A percentile compares a stretch with the other conserved stretches of the same genome.
These are phyloP conservation scores for Hemisphaericaspora lyxosophila DNA, from an alignment of 1,139 yeast genomes.

Conservation along the genomic window DNA sequence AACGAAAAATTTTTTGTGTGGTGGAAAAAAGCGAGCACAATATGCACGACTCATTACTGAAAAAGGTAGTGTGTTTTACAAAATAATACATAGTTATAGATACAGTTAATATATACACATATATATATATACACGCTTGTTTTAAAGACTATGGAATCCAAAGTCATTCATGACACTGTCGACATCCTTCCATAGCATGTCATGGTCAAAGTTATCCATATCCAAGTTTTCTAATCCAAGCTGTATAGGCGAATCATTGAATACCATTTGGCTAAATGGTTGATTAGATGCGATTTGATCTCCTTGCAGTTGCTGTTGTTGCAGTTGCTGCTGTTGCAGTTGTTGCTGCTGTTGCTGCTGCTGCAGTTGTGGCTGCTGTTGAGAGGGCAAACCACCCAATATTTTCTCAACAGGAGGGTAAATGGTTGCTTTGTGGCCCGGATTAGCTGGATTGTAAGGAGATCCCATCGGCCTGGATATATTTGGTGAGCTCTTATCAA, in stretches of 20 bases:
- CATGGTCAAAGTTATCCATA: constrained; percentile 47
- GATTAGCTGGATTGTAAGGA: constrained; percentile 1
- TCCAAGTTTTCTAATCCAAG: constrained; percentile 35
- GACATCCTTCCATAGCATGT: constrained; percentile 83
- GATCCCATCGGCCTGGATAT: constrained; percentile 2
- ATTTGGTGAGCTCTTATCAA: constrained; percentile 14
- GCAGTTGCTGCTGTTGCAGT: constrained; percentile 6
- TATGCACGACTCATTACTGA: constrained; percentile 1
- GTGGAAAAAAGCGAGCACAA: background rate
- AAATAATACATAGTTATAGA: constrained; percentile 1
- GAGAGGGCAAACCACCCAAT: too few species aligned
- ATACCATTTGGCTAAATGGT: constrained; percentile 9
- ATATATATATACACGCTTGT: constrained; percentile 7
- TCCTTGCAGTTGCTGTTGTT: constrained; percentile 4
- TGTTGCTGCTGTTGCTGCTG: background rate
- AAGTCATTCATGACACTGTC: constrained; percentile 92
- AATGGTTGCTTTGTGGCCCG: too few species aligned
- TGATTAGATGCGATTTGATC: constrained; percentile 8
- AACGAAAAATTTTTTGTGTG: constrained; percentile 4
- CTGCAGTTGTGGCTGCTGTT: too few species aligned
- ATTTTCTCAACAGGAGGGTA: too few species aligned
- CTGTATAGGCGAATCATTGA: constrained; percentile 34
- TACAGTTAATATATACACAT: background rate
- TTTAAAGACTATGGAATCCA: constrained; percentile 64
- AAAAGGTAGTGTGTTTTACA: background rate